phyloP scores from a whole-genome alignment of 176 grass and related monocot species.

The Avena atlantica region DNA sequence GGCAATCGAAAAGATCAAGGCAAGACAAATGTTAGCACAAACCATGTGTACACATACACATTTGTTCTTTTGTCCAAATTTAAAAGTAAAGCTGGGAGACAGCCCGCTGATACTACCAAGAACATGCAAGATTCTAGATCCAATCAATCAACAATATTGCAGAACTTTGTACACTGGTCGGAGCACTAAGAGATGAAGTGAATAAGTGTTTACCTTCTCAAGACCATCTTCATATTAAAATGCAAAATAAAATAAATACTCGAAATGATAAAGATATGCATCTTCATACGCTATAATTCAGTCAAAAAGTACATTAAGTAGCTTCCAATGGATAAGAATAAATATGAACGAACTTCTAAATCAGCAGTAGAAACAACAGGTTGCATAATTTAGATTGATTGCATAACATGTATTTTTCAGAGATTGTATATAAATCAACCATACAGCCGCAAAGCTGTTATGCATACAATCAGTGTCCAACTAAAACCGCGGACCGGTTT shows the following conservation, averaged over 20 bases:
- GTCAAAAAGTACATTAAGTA: neutral
- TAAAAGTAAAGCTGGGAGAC: neutral
- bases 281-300: neutral
- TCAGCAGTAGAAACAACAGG: neutral
- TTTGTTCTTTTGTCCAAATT: neutral
- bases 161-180: neutral
- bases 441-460: neutral
- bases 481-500: neutral
- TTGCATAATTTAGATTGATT: neutral
- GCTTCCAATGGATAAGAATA: neutral
- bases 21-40: neutral
- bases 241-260: constrained; percentile 53
- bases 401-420: neutral
- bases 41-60: neutral
- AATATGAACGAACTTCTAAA: neutral
- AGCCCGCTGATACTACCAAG: neutral
- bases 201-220: constrained; percentile 64
- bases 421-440: neutral
- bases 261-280: constrained; percentile 5
- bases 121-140: neutral
- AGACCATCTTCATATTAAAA: constrained; percentile 62
- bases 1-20: no score
- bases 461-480: constrained; percentile 14
- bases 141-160: neutral
- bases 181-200: constrained; percentile 4